These are phyloP conservation scores for Colletotrichum tanaceti DNA, from an alignment of 2,329 filamentous ascomycete genomes.

Conservation along the genomic window DNA sequence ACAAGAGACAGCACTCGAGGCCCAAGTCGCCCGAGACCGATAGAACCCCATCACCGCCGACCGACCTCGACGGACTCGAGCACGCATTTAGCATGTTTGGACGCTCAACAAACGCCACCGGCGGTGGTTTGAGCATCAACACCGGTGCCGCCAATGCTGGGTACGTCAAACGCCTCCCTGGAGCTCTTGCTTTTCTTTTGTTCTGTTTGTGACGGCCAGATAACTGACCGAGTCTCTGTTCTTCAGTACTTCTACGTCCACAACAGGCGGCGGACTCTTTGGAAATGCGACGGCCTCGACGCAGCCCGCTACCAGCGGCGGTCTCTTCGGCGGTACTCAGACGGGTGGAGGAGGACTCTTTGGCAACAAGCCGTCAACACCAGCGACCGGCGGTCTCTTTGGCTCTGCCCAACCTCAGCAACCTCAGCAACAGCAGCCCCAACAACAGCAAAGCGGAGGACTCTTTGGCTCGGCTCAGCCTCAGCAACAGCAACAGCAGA, in stretches of 20 bases:
- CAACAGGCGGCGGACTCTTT: constrained; percentile 35
- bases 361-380: constrained; percentile 40
- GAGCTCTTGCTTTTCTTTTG: not conserved
- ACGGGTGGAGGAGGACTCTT: constrained; percentile 39
- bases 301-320: constrained; percentile 51
- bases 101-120: constrained; percentile 28
- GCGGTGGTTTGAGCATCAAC: constrained; percentile 72
- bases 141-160: constrained; percentile 69
- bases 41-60: not conserved
- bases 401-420: constrained; percentile 23
- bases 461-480: constrained; percentile 33
- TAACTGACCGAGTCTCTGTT: not conserved
- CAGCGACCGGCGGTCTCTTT: constrained; percentile 52
- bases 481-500: constrained; percentile 43
- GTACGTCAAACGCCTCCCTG: constrained; percentile 51
- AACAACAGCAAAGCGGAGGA: constrained; percentile 42
- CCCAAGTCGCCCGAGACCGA: not conserved
- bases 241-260: constrained; percentile 23
- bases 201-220: not conserved
- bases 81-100: constrained; percentile 25
- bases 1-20: not conserved
- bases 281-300: constrained; percentile 31
- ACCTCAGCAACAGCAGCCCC: constrained; percentile 32
- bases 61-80: constrained; percentile 14
- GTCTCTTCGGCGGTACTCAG: constrained; percentile 53